Evolutionary conservation across 208 protist genomes (phyloP).

Genomic region (Leishmania gerbilli): DNA sequence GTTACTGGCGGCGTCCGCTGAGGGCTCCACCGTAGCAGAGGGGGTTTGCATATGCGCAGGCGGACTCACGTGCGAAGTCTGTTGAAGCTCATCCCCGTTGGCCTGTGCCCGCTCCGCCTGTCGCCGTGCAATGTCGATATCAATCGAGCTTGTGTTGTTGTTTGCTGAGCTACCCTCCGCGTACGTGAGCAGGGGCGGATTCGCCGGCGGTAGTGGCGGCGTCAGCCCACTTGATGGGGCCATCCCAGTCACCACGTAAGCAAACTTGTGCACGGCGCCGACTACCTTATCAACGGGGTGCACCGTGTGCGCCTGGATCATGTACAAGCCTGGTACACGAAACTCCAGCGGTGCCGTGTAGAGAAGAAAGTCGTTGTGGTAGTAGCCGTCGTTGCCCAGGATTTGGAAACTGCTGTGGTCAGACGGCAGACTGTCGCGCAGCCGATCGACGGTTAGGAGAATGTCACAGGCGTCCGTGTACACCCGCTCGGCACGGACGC

Average conservation of each 20-base stretch:
- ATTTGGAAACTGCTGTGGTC: constrained; percentile 25
- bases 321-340: constrained; percentile 51
- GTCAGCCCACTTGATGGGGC: background rate
- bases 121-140: constrained; percentile 28
- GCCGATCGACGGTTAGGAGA: constrained; percentile 42
- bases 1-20: background rate
- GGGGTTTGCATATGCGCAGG: background rate
- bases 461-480: constrained; percentile 45
- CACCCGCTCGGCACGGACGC: constrained; percentile 16
- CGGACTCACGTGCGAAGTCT: background rate
- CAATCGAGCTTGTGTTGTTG: constrained; percentile 11
- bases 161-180: background rate
- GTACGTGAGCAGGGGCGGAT: background rate
- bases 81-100: background rate
- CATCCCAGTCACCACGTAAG: constrained; percentile 39
- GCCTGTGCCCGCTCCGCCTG: constrained; percentile 10
- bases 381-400: constrained; percentile 56
- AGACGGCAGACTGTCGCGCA: constrained; percentile 17
- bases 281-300: constrained; percentile 46
- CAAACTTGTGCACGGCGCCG: constrained; percentile 69
- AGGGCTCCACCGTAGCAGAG: constrained; percentile 4
- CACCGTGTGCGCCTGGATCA: constrained; percentile 70
- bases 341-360: constrained; percentile 69
- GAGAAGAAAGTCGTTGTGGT: constrained; percentile 55
- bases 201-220: background rate